These are phyloP conservation scores for Podospora conica DNA, from an alignment of 495 filamentous ascomycete species.

Conservation along the genomic window DNA sequence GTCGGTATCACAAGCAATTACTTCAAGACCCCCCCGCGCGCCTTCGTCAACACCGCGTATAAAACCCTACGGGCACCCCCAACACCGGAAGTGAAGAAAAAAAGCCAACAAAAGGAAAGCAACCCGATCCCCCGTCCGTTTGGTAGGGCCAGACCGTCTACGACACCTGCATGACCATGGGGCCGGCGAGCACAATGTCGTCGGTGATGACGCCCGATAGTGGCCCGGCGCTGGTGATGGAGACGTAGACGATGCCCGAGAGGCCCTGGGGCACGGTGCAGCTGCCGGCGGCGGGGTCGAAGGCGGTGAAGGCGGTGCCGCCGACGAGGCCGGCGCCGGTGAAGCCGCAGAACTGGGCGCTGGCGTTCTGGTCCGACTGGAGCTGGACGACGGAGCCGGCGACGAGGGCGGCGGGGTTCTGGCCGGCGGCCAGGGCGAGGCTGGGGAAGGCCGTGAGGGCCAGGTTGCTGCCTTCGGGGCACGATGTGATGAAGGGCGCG, in stretches of 20 bases:
- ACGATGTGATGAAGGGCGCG: slow-evolving; percentile 55
- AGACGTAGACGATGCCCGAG: slow-evolving; percentile 51
- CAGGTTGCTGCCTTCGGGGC: slow-evolving; percentile 53
- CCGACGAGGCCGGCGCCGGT: slow-evolving; percentile 46
- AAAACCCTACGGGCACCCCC: not conserved
- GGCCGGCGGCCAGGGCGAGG: slow-evolving; percentile 44
- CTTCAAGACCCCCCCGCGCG: not conserved
- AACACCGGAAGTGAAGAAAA: not conserved
- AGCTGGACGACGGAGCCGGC: slow-evolving; percentile 38
- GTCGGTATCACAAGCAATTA: not conserved
- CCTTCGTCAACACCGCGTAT: not conserved
- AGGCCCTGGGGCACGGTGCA: slow-evolving; percentile 47
- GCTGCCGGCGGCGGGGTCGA: slow-evolving; percentile 33
- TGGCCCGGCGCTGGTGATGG: slow-evolving; percentile 41
- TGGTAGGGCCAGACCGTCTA: no score
- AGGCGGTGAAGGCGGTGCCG: slow-evolving; percentile 47
- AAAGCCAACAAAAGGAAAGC: not conserved
- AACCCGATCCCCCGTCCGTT: not conserved
- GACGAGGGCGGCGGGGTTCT: slow-evolving; percentile 38
- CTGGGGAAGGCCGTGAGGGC: slow-evolving; percentile 51
- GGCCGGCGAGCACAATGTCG: slow-evolving; percentile 47
- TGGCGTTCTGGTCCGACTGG: slow-evolving; percentile 35
- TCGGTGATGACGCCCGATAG: slow-evolving; percentile 41
- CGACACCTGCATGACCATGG: slow-evolving; percentile 45
- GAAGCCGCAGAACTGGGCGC: slow-evolving; percentile 51